Percentiles rank a stretch among this genome's conserved stretches.
phyloP scores from a whole-genome alignment of 495 filamentous ascomycete species.

The Xylaria sp. region DNA sequence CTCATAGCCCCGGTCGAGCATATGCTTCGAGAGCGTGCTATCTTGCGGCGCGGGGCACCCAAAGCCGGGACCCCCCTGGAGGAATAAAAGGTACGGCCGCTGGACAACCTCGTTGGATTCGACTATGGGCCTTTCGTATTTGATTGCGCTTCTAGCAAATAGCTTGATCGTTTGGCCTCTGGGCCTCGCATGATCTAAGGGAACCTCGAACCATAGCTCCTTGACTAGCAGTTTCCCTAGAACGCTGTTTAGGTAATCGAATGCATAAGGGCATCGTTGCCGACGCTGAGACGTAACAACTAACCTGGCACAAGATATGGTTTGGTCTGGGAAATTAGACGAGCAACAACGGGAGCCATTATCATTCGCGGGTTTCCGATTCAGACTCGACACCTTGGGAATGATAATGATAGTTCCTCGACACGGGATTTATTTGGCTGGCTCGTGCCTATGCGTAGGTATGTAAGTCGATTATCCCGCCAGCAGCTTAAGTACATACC shows the following conservation, averaged over 20 bases:
- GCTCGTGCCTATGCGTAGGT: neutral
- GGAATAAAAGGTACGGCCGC: slow-evolving; percentile 63
- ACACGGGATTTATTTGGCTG: neutral
- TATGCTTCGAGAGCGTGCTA: slow-evolving; percentile 66
- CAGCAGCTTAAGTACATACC: neutral
- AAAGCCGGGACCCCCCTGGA: slow-evolving; percentile 82
- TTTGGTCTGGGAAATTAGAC: slow-evolving; percentile 38
- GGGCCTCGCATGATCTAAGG: slow-evolving; percentile 74
- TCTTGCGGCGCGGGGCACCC: slow-evolving; percentile 76
- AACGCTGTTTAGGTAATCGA: slow-evolving; percentile 10
- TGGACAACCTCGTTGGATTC: slow-evolving; percentile 52
- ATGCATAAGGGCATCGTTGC: slow-evolving; percentile 3
- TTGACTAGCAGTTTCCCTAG: slow-evolving; percentile 76
- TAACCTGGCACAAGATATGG: slow-evolving; percentile 45
- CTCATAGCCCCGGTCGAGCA: slow-evolving; percentile 83
- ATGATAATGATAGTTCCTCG: neutral
- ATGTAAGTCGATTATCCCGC: neutral
- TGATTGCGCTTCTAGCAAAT: slow-evolving; percentile 76
- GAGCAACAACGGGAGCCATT: slow-evolving; percentile 40
- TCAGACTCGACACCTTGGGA: neutral
- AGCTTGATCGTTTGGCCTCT: slow-evolving; percentile 67
- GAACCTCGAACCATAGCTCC: slow-evolving; percentile 87
- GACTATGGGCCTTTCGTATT: slow-evolving; percentile 66
- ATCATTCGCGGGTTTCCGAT: neutral
- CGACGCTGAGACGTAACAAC: neutral